Evolutionary conservation across 1,139 yeast genomes (phyloP), one percentile per base, ranked within the genome.

Genomic region (Saccharomycopsis hybrid): DNA sequence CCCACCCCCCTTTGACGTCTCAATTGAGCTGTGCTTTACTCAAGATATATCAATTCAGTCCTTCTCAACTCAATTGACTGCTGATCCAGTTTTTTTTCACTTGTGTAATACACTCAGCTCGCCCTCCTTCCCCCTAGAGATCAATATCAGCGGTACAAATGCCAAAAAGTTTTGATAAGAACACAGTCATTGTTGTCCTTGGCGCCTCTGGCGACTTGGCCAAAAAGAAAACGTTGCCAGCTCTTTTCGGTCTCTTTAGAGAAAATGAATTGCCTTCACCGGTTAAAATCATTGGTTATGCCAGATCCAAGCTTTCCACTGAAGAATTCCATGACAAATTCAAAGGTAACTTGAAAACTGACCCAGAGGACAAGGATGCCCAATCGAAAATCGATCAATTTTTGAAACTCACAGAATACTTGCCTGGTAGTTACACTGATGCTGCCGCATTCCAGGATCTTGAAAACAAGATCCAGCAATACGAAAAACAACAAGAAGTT

Each of bases 131-230:
- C 18, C 18, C 18, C 18, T 18, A 18, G 18, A 18, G 18, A 18
- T 18, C 18, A 18, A 18, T 18, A 18, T 18, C 18, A 18, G 18
- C 18, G 18, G 18, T 18, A 18, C 18, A 18, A 36, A 36, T 36
- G 39, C 39, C 39, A 8, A 5, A 9, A 13, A 7, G 24, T 5
- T 36, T 36, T n/a, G 9, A 11, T 24, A n/a, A 46, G 29, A 38
- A 46, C 38, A 42, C 48, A 5, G 44, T 43, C 4, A 77, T 92
- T 62, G 87, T 85, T 41, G 96, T 92, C 33, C 85, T 90, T 60
- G 97, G 98, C 47, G 98, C 98, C 48, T 86, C 96, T 40, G 98
- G 98, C 47, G 97, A 92, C 66, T 74, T 92, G 58, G 97, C 98
- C 49, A 89, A 89, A 71, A 92, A 92, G 81, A 92, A 92, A 73